Percentiles rank a stretch among this genome's conserved stretches.
Conservation (phyloP, 2,329 filamentous ascomycete species). For the Hymenoscyphus fructigenus region DNA sequence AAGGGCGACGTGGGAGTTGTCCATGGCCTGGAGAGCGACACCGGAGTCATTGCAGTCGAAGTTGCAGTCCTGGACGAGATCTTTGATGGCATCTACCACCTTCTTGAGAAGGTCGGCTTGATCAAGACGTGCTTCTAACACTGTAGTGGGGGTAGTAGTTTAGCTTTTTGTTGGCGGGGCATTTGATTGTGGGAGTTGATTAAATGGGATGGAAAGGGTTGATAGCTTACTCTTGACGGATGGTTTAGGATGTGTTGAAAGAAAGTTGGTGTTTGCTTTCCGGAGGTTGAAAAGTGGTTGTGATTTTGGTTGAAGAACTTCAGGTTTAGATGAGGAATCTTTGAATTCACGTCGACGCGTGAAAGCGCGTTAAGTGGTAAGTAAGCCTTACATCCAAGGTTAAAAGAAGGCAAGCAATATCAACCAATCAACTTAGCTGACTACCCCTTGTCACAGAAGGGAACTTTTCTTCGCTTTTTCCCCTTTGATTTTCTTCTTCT, state of each 20-base stretch:
- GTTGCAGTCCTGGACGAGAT: constrained; percentile 99
- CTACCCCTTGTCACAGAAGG: too few relatives aligned
- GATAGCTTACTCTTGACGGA: not conserved
- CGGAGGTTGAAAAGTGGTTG: not conserved
- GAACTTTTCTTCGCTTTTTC: too few relatives aligned
- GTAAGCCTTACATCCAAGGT: not conserved
- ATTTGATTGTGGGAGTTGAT: not conserved
- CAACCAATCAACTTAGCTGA: too few relatives aligned
- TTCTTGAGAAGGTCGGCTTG: constrained; percentile 95
- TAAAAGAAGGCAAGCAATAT: too few relatives aligned
- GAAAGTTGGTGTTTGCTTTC: not conserved
- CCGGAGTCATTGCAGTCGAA: constrained; percentile 99
- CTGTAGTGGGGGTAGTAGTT: constrained; percentile 22
- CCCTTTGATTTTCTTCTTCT: too few relatives aligned
- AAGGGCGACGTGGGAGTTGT: constrained; percentile 98
- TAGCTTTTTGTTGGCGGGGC: not conserved
- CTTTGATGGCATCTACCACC: constrained; percentile 99
- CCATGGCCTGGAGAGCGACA: constrained; percentile 98
- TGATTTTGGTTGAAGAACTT: not conserved
- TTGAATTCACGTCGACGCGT: not conserved
- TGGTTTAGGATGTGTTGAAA: not conserved
- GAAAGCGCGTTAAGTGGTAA: constrained; percentile 1
- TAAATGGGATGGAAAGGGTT: not conserved
- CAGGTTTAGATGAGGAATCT: not conserved
- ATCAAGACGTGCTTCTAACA: constrained; percentile 97